These are phyloP conservation scores for Lathyrus tuberosus DNA, from an alignment of 306 rosid genomes.

Conservation along the genomic window DNA sequence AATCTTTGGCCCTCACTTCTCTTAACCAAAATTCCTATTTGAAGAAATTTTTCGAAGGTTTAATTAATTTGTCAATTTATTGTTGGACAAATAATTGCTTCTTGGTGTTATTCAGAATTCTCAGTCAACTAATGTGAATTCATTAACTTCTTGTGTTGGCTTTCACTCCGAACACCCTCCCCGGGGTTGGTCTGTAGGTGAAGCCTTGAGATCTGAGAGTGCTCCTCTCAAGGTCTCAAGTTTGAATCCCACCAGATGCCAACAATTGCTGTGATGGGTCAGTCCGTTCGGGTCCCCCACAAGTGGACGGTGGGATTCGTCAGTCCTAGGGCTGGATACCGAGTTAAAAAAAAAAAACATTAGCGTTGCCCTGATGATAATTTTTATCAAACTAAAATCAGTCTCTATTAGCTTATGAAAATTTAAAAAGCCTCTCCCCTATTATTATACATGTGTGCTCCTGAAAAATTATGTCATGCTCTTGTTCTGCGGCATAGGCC, in stretches of 20 bases:
- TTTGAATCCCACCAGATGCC: too few relatives aligned
- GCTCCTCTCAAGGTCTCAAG: too few relatives aligned
- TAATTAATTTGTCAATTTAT: slow-evolving; percentile 15
- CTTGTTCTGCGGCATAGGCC: too few relatives aligned
- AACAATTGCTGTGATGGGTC: too few relatives aligned
- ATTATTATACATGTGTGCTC: slow-evolving; percentile 1
- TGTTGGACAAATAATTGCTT: slow-evolving; percentile 9
- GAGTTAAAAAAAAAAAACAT: neutral
- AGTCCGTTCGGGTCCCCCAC: too few relatives aligned
- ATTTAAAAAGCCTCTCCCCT: neutral
- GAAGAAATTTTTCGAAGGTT: neutral
- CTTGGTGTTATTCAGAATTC: neutral
- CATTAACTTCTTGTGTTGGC: slow-evolving; percentile 26
- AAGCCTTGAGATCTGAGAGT: too few relatives aligned
- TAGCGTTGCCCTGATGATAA: slow-evolving; percentile 11
- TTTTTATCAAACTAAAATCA: slow-evolving; percentile 31
- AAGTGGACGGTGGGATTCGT: too few relatives aligned
- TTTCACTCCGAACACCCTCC: slow-evolving; percentile 16
- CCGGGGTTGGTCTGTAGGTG: neutral
- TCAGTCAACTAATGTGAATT: slow-evolving; percentile 1
- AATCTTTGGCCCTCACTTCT: neutral
- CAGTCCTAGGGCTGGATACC: too few relatives aligned
- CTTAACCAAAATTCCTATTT: neutral
- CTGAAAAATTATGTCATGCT: neutral
- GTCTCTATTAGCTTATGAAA: too few relatives aligned